These are phyloP conservation scores for Rosellinia necatrix DNA, from an alignment of 2,329 filamentous ascomycete species.

Conservation along the genomic window DNA sequence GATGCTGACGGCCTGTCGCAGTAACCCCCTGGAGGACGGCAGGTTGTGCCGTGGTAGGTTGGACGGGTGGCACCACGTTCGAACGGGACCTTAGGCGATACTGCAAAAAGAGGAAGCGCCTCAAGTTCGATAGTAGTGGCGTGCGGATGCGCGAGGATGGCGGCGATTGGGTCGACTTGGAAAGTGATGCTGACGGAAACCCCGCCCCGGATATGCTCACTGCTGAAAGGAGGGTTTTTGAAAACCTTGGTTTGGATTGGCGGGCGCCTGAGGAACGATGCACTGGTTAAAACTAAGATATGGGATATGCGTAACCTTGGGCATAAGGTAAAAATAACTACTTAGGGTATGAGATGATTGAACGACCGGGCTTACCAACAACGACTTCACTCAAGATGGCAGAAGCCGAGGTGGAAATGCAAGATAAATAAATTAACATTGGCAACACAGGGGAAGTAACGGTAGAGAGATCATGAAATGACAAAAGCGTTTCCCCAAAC, in stretches of 20 bases:
- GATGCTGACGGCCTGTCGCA: conserved; percentile 4
- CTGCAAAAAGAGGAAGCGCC: conserved; percentile 70
- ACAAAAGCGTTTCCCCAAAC: no score
- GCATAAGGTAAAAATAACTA: no score
- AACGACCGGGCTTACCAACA: no score
- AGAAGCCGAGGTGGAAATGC: no score
- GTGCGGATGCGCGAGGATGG: conserved; percentile 71
- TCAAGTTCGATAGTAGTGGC: conserved; percentile 93
- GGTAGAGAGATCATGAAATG: no score
- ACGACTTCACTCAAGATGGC: no score
- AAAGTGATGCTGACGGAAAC: conserved; percentile 55
- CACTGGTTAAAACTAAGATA: conserved; percentile 48
- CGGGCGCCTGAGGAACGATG: conserved; percentile 69
- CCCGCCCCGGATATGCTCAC: conserved; percentile 67
- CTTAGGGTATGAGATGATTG: no score
- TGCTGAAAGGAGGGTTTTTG: conserved; percentile 81
- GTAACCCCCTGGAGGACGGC: conserved; percentile 85
- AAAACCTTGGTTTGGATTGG: conserved; percentile 72
- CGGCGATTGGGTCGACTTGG: conserved; percentile 68
- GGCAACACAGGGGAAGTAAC: no score
- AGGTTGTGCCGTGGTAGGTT: conserved; percentile 86
- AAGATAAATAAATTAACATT: no score
- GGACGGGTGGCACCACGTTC: conserved; percentile 89
- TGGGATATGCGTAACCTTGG: no score
- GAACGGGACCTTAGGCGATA: conserved; percentile 83